Conservation (phyloP, 2,329 filamentous ascomycete genomes). For the Epichloe festucae region DNA sequence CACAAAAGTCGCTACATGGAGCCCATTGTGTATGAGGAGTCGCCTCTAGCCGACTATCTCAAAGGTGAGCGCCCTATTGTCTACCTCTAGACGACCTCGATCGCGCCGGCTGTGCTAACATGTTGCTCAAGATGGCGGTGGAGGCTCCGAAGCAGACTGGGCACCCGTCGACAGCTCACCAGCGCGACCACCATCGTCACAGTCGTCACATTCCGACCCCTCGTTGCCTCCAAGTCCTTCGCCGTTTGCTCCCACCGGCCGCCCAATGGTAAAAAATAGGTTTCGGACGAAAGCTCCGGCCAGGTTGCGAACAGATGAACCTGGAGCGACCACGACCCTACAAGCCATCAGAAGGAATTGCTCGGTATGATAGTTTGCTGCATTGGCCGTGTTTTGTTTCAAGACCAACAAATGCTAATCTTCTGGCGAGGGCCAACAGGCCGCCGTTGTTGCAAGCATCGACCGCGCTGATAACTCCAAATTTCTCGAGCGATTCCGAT, state of each 20-base stretch:
- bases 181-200: conserved; percentile 16
- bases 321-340: conserved; percentile 21
- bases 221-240: conserved; percentile 35
- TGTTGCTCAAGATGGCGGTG: conserved; percentile 31
- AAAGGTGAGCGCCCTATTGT: conserved; percentile 48
- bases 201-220: conserved; percentile 14
- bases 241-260: conserved; percentile 43
- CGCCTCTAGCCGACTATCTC: conserved; percentile 78
- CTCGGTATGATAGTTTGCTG: conserved; percentile 28
- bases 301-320: conserved; percentile 28
- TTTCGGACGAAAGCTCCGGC: conserved; percentile 36
- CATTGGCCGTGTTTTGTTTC: not conserved
- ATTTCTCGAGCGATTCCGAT: conserved; percentile 87
- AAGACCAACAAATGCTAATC: not conserved
- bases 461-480: conserved; percentile 67
- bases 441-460: conserved; percentile 57
- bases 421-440: conserved; percentile 27
- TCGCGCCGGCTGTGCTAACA: conserved; percentile 3
- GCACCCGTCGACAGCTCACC: conserved; percentile 26
- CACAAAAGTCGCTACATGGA: conserved; percentile 44
- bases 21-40: conserved; percentile 73
- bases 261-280: conserved; percentile 38
- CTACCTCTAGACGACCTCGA: not conserved
- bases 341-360: conserved; percentile 35
- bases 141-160: conserved; percentile 33